Evolutionary conservation across 2,329 filamentous ascomycete species (phyloP).

Genomic region (Tolypocladium amazonense): DNA sequence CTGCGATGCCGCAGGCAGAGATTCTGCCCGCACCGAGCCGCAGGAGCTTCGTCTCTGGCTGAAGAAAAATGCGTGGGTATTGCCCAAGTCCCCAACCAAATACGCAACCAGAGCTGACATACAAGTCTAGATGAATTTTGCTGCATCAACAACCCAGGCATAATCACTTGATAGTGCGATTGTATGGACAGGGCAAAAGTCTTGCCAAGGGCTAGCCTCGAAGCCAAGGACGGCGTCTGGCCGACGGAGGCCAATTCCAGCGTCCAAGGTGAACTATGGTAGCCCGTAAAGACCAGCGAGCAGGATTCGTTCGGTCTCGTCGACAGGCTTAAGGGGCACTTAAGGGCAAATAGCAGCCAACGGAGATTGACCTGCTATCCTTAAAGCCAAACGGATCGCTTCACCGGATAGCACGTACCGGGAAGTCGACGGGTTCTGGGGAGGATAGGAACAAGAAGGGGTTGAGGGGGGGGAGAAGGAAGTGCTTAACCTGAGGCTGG

Average conservation of each 20-base stretch:
- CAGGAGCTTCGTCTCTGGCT: conserved; percentile 15
- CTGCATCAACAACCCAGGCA: neutral
- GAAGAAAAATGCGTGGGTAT: neutral
- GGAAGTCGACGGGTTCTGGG: neutral
- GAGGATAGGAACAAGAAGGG: neutral
- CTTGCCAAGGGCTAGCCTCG: neutral
- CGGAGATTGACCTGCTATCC: neutral
- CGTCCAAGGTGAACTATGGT: neutral
- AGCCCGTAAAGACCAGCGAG: neutral
- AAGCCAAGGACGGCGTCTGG: neutral
- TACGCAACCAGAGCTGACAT: conserved; percentile 8
- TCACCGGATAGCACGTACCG: neutral
- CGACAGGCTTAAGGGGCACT: neutral
- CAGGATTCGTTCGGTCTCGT: neutral
- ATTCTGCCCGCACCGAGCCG: conserved; percentile 8
- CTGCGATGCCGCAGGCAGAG: conserved; percentile 12
- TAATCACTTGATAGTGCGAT: neutral
- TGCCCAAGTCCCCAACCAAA: too few relatives aligned
- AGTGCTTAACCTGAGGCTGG: neutral
- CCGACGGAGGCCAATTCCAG: neutral
- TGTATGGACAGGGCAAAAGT: neutral
- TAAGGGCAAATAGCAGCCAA: neutral
- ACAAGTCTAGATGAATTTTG: neutral
- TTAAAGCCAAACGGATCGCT: neutral
- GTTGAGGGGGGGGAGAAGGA: neutral